Base-by-base conservation (phyloP, 2,329 filamentous ascomycete genomes). In the Thielaviopsis musarum region DNA sequence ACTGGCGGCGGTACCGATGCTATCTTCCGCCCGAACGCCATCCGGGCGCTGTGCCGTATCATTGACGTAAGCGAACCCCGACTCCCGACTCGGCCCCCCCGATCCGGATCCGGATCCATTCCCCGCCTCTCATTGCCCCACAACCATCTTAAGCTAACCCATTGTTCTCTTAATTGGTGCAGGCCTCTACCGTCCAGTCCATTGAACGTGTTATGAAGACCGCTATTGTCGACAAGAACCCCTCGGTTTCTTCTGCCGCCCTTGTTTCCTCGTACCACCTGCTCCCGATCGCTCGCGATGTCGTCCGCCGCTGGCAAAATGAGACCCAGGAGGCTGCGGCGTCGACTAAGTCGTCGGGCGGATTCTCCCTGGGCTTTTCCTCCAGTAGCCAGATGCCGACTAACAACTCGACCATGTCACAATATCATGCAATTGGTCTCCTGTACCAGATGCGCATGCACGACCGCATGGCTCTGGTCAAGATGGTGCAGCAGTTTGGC, bases 401-500 rank as follows among this genome's bases (percentile, higher is more conserved):
- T 63, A 91, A 91, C 74, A 91, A 90, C 68, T 97, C 93, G 65
- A 95, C 88, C 69, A 97, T 97, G 90, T 87, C 89, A 61, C 93
- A 98, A 72, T 98, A 98, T 72, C 93, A 98, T 72, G 93, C 93
- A 64, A 95, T 98, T 74, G 93, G 93, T 64, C 81, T 98, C 59
- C 75, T 98, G 52, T 98, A 97, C 72, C 91, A 97, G 74, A 97
- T 97, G 89, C 87, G 93, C 68, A 87, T 87, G 67, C 91, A 96
- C 71, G 93, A 98, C 72, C 84, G 93, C 67, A 98, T 98, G 93
- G 91, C 93, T 22, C 75, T 98, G 66, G 91, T 97, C 62, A 98
- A 98, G 80, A 97, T 98, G 93, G 91, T 98, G n/a, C 93, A 98
- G 75, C 93, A 98, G 72, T 97, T 96, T 70, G 90, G 90, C 57